phyloP scores from a whole-genome alignment of 2,329 filamentous ascomycete genomes.

The Cladosporium austrohemisphaericum region DNA sequence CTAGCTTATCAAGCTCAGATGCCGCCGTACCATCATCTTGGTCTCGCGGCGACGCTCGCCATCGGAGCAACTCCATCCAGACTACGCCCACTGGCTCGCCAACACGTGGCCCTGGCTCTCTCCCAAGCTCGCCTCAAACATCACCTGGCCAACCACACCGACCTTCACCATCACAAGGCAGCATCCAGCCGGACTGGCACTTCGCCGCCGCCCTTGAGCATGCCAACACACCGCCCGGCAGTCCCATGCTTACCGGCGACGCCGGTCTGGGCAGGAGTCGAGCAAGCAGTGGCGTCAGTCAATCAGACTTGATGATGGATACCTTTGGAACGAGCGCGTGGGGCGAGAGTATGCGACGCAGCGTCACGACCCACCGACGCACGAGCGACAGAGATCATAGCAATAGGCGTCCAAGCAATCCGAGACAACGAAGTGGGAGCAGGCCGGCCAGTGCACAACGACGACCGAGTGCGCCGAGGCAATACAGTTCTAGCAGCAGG shows the following conservation, averaged over 20 bases:
- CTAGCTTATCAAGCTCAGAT: conserved; percentile 16
- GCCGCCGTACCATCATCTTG: neutral
- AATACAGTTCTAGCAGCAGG: conserved; percentile 7
- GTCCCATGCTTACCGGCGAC: conserved; percentile 20
- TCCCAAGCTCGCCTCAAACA: conserved; percentile 15
- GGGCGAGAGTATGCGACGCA: conserved; percentile 87
- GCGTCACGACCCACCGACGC: conserved; percentile 59
- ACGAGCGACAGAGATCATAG: conserved; percentile 8
- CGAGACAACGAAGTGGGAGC: conserved; percentile 1
- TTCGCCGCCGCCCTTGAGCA: conserved; percentile 42
- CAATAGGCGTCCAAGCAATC: neutral
- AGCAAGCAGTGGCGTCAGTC: conserved; percentile 66
- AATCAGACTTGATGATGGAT: conserved; percentile 75
- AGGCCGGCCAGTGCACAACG: neutral
- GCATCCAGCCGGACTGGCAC: conserved; percentile 43
- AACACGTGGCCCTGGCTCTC: conserved; percentile 1
- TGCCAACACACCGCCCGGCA: conserved; percentile 31
- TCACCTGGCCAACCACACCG: conserved; percentile 21
- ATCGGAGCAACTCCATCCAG: conserved; percentile 31
- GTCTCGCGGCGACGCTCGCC: conserved; percentile 16
- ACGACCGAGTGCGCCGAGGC: conserved; percentile 7
- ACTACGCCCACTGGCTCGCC: conserved; percentile 6
- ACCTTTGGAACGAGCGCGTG: conserved; percentile 86
- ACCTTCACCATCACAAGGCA: conserved; percentile 25
- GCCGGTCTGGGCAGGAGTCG: conserved; percentile 49